Base-by-base conservation (phyloP, 306 rosid species). In the Prinsepia uniflora region DNA sequence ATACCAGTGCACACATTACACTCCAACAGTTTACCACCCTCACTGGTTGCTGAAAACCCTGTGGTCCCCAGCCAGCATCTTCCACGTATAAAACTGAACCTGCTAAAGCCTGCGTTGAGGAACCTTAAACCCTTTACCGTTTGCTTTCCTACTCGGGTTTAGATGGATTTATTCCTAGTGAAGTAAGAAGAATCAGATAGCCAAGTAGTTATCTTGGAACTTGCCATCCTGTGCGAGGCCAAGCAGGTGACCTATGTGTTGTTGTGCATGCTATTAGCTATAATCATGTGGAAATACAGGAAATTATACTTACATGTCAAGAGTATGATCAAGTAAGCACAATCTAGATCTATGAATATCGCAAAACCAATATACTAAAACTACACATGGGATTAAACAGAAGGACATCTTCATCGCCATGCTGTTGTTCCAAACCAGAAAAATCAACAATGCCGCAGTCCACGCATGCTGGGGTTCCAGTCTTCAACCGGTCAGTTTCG, bases 391-490 rank as follows among this genome's bases (percentile, higher is more conserved):
- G 83, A 78, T 86, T 84, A 78, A 78, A 84, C 82, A 74, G 85
- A 84, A 82, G 84, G 75, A 94, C 98, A 96, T 94, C 95, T 78
- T 89, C 83, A 82, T 94, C 97, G 13, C 98, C 98, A 83, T 68
- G 89, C 65, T 94, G 98, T 45, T 96, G 91, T 82, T 89, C 98
- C 78, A 94, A 84, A 65, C 73, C 86, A 12, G 91, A 94, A 70
- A 90, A 94, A 80, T 94, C 81, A 72, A 90, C 87, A 48, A 92
- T 81, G 65, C 97, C 97, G 68, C 80, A 66, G 77, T 94, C 98
- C 75, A 94, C 97, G n/a, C 97, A 88, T 10, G 98, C 95, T 41
- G 98, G 98, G 64, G 98, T 94, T 79, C 98, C 98, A 14, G 98
- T 94, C 83, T 94, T 94, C 79, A 94, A 72, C 59, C 92, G 84